Evolutionary conservation across 169 alveolate species (phyloP), one percentile per base, ranked within the genome.

Genomic region (Cryptosporidium tyzzeri): DNA sequence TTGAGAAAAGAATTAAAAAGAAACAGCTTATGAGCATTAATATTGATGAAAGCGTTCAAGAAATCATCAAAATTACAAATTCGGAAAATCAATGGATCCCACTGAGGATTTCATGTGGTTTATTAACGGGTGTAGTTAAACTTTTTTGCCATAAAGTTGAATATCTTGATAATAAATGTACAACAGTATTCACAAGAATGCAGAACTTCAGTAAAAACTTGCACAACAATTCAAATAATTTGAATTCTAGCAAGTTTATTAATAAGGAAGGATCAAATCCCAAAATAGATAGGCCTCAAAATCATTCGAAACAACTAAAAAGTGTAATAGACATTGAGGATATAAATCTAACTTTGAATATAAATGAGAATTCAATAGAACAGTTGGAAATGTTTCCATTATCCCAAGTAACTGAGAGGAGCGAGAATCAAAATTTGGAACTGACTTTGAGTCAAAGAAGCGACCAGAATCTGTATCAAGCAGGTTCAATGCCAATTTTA

Each of bases 121-220:
- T 80, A 8, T 44, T 80, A 33, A 23, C 74, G 3, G 89, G 89
- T 44, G 67, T 80, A 8, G 89, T 80, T 3, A 80, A 80, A 1
- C 70, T 80, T 1, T 80, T 59, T 59, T 70, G 65, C 31, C 75
- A 80, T 31, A 80, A 80, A 65, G 89, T 80, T 6, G 89, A 80
- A 5, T 67, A 62, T 62, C 62, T 80, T 8, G 75, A 80, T 29
- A 80, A 29, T 16, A 80, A 80, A 39, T 80, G 89, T 62, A 62
- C 26, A 21, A 18, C 48, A 18, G 35, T 67, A 26, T 59, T 80
- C 12, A 62, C 71, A n/a, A 80, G 75, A n/a, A 80, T 80, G 89
- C 89, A 80, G 35, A 80, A 80, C 18, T 80, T 61, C 35, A 55
- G 50, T 26, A 61, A 67, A 48, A 65, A 62, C 55, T n/a, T 73